A percentile compares a stretch with the other conserved stretches of the same genome.
phyloP scores from a whole-genome alignment of 2,329 filamentous ascomycete genomes.

The Aspergillus clavatus region DNA sequence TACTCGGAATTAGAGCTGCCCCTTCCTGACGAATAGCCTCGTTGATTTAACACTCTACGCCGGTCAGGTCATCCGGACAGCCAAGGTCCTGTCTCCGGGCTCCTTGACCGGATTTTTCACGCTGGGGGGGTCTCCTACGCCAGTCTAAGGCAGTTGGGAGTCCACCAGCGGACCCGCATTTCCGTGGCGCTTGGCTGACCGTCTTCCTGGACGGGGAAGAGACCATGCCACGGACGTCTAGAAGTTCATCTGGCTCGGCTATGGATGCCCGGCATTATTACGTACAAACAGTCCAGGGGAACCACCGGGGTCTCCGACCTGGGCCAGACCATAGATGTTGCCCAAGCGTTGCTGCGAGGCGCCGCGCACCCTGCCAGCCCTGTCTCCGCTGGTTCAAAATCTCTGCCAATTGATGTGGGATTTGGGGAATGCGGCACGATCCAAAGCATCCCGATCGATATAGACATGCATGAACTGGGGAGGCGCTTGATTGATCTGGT shows the following conservation, averaged over 20 bases:
- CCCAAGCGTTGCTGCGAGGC: slow-evolving; percentile 52
- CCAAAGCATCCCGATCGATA: background rate
- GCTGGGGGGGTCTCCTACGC: slow-evolving; percentile 67
- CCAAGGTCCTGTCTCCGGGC: slow-evolving; percentile 50
- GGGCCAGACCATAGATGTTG: slow-evolving; percentile 54
- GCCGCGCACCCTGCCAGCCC: slow-evolving; percentile 51
- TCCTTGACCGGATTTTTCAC: slow-evolving; percentile 61
- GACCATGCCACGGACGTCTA: slow-evolving; percentile 48
- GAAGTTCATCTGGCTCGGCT: slow-evolving; percentile 54
- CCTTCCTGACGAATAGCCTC: slow-evolving; percentile 50
- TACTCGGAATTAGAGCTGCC: slow-evolving; percentile 65
- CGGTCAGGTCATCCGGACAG: slow-evolving; percentile 60
- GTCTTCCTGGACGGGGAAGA: slow-evolving; percentile 57
- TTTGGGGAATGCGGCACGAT: slow-evolving; percentile 19
- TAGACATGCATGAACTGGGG: no score
- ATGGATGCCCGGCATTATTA: slow-evolving; percentile 52
- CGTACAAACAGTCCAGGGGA: slow-evolving; percentile 35
- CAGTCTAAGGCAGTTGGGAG: slow-evolving; percentile 38
- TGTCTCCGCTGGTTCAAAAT: slow-evolving; percentile 61
- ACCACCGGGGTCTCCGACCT: slow-evolving; percentile 49
- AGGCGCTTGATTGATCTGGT: no score
- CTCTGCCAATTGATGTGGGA: slow-evolving; percentile 55
- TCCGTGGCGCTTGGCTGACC: slow-evolving; percentile 18
- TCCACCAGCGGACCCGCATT: slow-evolving; percentile 1
- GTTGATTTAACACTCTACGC: slow-evolving; percentile 54